A percentile compares a stretch with the other conserved stretches of the same genome.
Evolutionary conservation across 768 basidiomycete genomes (phyloP).

Genomic region (Stropharia rugosoannulata): DNA sequence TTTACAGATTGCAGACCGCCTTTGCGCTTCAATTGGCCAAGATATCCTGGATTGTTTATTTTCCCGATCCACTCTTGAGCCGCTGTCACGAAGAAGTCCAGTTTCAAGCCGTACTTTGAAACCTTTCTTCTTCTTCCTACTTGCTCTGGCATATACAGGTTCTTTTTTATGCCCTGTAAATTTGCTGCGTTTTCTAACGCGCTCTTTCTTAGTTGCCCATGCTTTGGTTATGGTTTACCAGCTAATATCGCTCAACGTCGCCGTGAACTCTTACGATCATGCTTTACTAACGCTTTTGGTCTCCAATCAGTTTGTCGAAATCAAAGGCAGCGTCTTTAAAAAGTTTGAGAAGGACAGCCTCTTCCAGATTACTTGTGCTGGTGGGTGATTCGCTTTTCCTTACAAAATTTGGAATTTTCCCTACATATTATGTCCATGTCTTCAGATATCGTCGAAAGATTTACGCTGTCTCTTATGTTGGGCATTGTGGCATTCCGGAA

Average conservation of each 20-base stretch:
- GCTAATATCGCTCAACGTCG: constrained; percentile 91
- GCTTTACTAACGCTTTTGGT: constrained; percentile 91
- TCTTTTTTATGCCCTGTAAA: constrained; percentile 21
- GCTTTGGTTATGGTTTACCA: constrained; percentile 96
- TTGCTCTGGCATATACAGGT: constrained; percentile 87
- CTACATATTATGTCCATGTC: background rate
- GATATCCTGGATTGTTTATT: constrained; percentile 96
- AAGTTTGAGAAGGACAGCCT: constrained; percentile 99
- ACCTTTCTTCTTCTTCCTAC: constrained; percentile 79
- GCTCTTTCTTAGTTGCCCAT: constrained; percentile 66
- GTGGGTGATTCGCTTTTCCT: constrained; percentile 35
- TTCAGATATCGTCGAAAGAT: constrained; percentile 97
- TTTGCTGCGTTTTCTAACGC: background rate
- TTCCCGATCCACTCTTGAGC: constrained; percentile 85
- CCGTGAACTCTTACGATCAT: constrained; percentile 97
- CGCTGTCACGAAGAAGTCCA: constrained; percentile 59
- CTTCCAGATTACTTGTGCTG: constrained; percentile 98
- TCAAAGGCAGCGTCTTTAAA: constrained; percentile 99
- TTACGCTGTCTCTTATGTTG: constrained; percentile 90
- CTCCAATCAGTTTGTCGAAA: constrained; percentile 99
- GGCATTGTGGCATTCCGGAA: constrained; percentile 90
- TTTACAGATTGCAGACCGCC: constrained; percentile 84
- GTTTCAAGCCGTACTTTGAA: constrained; percentile 68
- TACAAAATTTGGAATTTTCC: background rate
- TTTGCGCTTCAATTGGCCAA: constrained; percentile 96